Conservation (phyloP, 2,329 filamentous ascomycete genomes). For the Gaeumannomyces tritici region DNA sequence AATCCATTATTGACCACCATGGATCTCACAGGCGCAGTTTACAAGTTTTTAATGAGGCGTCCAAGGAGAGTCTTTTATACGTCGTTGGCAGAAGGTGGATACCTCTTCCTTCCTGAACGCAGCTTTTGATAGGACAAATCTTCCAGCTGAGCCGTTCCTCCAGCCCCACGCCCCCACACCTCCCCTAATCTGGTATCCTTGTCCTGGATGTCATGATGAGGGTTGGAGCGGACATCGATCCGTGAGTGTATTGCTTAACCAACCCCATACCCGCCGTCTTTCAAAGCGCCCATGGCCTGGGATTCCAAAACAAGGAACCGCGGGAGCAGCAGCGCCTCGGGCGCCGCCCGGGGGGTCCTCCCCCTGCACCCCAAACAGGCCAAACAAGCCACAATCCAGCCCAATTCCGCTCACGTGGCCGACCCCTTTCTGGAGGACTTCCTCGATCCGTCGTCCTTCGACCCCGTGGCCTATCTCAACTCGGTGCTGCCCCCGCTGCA, state of each 20-base stretch:
- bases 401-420: constrained; percentile 53
- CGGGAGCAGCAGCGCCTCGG: constrained; percentile 33
- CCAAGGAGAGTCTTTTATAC: not conserved
- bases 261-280: not conserved
- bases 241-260: not conserved
- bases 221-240: not conserved
- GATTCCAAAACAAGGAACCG: constrained; percentile 29
- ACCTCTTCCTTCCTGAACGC: not conserved
- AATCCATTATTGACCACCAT: not conserved
- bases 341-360: constrained; percentile 22
- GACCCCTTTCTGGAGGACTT: constrained; percentile 70
- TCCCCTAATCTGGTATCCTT: not conserved
- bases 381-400: constrained; percentile 25
- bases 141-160: not conserved
- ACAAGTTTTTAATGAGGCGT: not conserved
- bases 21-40: no score
- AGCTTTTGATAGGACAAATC: not conserved
- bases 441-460: constrained; percentile 66
- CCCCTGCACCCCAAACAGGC: constrained; percentile 29
- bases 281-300: constrained; percentile 24
- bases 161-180: not conserved
- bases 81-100: not conserved
- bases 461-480: constrained; percentile 81
- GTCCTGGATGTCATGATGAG: not conserved
- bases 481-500: constrained; percentile 61